These are phyloP conservation scores for Trichoderma hamatum DNA, from an alignment of 2,329 filamentous ascomycete species.

Conservation along the genomic window DNA sequence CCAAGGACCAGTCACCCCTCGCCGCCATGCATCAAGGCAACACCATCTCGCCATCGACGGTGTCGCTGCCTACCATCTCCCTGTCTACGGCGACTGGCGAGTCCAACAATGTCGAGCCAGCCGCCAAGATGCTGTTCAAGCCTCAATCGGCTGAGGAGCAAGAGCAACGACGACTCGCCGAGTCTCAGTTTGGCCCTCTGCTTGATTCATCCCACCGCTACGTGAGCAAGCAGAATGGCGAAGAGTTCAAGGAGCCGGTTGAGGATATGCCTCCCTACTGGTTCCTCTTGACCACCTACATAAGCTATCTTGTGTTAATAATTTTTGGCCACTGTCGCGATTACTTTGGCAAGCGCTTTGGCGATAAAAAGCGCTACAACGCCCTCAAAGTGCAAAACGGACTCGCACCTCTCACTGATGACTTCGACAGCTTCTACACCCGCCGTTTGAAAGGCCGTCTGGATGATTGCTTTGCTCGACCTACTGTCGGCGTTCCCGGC, in stretches of 20 bases:
- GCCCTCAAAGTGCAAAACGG: conserved; percentile 82
- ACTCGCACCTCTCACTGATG: conserved; percentile 93
- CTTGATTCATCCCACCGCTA: conserved; percentile 81
- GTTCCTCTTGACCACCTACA: conserved; percentile 95
- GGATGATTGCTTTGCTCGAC: conserved; percentile 94
- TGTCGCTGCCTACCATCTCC: conserved; percentile 87
- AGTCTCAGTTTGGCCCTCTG: conserved; percentile 91
- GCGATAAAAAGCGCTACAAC: conserved; percentile 77
- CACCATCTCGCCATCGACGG: conserved; percentile 69
- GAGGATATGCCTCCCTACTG: conserved; percentile 97
- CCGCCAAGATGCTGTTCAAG: conserved; percentile 80
- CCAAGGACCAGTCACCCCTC: conserved; percentile 69
- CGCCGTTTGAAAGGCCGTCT: conserved; percentile 89
- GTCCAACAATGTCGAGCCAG: conserved; percentile 70
- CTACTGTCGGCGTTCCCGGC: conserved; percentile 90
- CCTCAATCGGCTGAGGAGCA: conserved; percentile 85
- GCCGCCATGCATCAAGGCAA: conserved; percentile 67
- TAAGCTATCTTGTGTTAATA: conserved; percentile 96
- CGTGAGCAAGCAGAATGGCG: conserved; percentile 83
- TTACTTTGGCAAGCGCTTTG: conserved; percentile 96
- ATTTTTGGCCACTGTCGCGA: conserved; percentile 93
- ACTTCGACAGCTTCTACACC: conserved; percentile 99
- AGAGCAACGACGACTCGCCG: conserved; percentile 71
- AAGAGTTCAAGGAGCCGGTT: conserved; percentile 77
- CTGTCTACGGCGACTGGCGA: conserved; percentile 73